phyloP scores from a whole-genome alignment of 2,329 filamentous ascomycete genomes.

The Cercospora nicotianae region DNA sequence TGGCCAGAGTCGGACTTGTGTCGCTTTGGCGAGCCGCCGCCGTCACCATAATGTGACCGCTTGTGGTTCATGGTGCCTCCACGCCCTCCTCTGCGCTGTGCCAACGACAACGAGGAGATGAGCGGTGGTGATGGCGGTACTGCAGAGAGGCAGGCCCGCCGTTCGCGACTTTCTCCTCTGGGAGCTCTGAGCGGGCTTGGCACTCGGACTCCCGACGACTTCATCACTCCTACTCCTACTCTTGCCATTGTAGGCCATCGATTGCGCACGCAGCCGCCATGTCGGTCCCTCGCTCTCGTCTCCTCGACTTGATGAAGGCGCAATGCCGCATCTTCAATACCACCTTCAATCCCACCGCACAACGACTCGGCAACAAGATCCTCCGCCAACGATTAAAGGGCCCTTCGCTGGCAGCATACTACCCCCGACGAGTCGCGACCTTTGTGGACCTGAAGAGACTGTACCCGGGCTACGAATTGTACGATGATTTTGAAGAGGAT shows the following conservation, averaged over 20 bases:
- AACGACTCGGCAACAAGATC: constrained; percentile 87
- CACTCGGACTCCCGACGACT: constrained; percentile 2
- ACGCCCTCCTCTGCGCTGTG: constrained; percentile 38
- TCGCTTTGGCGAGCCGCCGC: constrained; percentile 17
- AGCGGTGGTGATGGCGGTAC: constrained; percentile 21
- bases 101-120: constrained; percentile 38
- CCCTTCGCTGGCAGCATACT: constrained; percentile 82
- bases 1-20: constrained; percentile 4
- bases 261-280: constrained; percentile 39
- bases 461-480: constrained; percentile 67
- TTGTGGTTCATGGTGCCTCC: constrained; percentile 24
- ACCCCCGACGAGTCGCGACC: constrained; percentile 72
- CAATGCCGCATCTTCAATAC: constrained; percentile 92
- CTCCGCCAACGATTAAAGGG: constrained; percentile 84
- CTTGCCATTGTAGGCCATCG: not conserved
- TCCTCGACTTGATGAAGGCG: constrained; percentile 77
- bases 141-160: not conserved
- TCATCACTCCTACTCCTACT: not conserved
- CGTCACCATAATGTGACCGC: constrained; percentile 18
- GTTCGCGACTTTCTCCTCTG: not conserved
- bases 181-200: not conserved
- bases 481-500: constrained; percentile 76
- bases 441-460: constrained; percentile 71
- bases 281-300: constrained; percentile 54
- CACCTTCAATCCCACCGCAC: constrained; percentile 80